Conservation (phyloP, 768 basidiomycete species). For the Botryobasidium botryosum region DNA sequence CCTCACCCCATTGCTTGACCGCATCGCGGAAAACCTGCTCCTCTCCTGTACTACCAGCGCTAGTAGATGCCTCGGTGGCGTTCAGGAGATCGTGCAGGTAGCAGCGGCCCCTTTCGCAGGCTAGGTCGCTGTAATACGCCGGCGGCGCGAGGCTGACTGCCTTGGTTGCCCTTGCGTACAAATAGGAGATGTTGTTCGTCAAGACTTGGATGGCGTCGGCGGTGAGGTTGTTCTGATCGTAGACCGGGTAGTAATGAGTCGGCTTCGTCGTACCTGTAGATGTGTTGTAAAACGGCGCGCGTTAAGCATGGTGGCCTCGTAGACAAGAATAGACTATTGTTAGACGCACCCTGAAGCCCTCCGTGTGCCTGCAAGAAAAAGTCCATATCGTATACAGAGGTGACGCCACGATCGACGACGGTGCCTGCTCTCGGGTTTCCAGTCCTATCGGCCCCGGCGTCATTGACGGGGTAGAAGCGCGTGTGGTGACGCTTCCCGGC, state of each 20-base stretch:
- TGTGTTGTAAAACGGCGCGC: neutral
- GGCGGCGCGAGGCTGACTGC: slow-evolving; percentile 68
- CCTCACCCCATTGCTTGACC: slow-evolving; percentile 29
- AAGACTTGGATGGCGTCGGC: slow-evolving; percentile 63
- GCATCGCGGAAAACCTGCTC: slow-evolving; percentile 41
- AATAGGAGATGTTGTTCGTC: slow-evolving; percentile 48
- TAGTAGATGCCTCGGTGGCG: slow-evolving; percentile 11
- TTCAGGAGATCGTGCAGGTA: slow-evolving; percentile 60
- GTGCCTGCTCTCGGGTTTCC: slow-evolving; percentile 60
- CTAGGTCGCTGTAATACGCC: slow-evolving; percentile 38
- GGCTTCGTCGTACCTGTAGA: slow-evolving; percentile 37
- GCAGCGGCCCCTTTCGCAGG: slow-evolving; percentile 61
- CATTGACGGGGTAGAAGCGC: slow-evolving; percentile 40
- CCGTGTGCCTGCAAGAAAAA: slow-evolving; percentile 28
- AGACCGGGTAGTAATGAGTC: slow-evolving; percentile 65
- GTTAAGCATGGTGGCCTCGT: neutral
- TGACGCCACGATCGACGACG: slow-evolving; percentile 63
- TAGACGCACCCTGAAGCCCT: too few species aligned
- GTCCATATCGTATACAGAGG: slow-evolving; percentile 37
- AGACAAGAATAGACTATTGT: neutral
- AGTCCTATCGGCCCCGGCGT: slow-evolving; percentile 36
- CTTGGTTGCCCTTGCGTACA: slow-evolving; percentile 70
- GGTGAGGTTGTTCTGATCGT: slow-evolving; percentile 54
- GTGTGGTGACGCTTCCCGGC: slow-evolving; percentile 65
- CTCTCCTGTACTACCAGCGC: slow-evolving; percentile 17